These are phyloP conservation scores for Starmerella lactis-condensi DNA, from an alignment of 805 yeast genomes.

Conservation along the genomic window DNA sequence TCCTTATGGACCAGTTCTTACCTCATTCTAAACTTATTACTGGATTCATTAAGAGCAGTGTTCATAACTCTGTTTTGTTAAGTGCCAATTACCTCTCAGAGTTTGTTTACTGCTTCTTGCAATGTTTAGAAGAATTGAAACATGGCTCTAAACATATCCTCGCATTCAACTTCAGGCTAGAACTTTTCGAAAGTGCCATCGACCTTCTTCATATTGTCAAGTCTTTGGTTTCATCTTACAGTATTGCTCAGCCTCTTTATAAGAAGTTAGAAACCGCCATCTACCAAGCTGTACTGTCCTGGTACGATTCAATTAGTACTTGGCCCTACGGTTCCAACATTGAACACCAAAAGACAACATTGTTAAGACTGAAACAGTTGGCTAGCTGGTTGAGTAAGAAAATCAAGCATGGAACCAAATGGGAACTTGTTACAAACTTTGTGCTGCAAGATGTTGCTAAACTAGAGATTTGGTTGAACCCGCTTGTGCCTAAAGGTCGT, in stretches of 20 bases:
- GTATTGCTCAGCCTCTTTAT: conserved; percentile 24
- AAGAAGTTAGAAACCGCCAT: conserved; percentile 34
- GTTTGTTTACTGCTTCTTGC: conserved; percentile 38
- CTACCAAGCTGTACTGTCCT: conserved; percentile 49
- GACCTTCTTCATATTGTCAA: conserved; percentile 33
- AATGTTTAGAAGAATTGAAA: conserved; percentile 32
- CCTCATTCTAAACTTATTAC: conserved; percentile 50
- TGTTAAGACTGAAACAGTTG: conserved; percentile 28
- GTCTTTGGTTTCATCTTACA: conserved; percentile 24
- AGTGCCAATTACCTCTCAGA: conserved; percentile 34
- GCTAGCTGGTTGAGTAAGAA: background rate
- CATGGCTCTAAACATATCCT: conserved; percentile 67
- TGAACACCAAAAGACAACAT: conserved; percentile 52
- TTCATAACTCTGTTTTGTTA: conserved; percentile 20
- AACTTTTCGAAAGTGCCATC: conserved; percentile 48
- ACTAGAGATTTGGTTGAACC: conserved; percentile 61
- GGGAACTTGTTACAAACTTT: conserved; percentile 38
- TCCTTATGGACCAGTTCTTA: conserved; percentile 33
- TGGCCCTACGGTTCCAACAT: conserved; percentile 79
- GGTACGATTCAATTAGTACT: conserved; percentile 46
- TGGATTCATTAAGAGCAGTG: conserved; percentile 62
- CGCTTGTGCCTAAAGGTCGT: conserved; percentile 22
- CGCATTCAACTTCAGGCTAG: conserved; percentile 57
- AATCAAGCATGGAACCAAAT: conserved; percentile 4
- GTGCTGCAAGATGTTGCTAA: conserved; percentile 57